Evolutionary conservation across 768 basidiomycete species (phyloP).

Genomic region (Termitomyces sp.): DNA sequence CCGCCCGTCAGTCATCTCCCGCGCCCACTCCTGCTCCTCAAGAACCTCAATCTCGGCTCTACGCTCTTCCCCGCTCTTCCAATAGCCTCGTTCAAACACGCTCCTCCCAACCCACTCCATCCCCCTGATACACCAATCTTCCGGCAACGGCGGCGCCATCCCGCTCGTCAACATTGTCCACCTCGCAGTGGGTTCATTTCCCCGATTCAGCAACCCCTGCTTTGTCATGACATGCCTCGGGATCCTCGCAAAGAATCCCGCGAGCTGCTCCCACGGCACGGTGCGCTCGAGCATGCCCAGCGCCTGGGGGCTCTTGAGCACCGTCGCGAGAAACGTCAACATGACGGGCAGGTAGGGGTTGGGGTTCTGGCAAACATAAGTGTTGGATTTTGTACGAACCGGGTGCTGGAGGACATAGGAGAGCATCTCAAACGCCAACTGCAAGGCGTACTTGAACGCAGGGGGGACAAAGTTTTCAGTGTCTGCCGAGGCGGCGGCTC

Average conservation of each 20-base stretch:
- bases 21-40: constrained; percentile 44
- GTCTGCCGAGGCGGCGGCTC: too few species aligned
- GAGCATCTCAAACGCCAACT: constrained; percentile 77
- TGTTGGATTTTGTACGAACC: constrained; percentile 47
- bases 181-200: constrained; percentile 32
- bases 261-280: constrained; percentile 81
- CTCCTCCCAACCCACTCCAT: constrained; percentile 94
- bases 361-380: constrained; percentile 45
- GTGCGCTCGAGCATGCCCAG: constrained; percentile 63
- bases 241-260: constrained; percentile 52
- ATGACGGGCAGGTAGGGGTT: constrained; percentile 87
- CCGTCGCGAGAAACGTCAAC: constrained; percentile 82
- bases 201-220: constrained; percentile 23
- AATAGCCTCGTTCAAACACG: constrained; percentile 88
- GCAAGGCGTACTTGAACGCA: constrained; percentile 67
- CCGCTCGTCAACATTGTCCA: constrained; percentile 67
- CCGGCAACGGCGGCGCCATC: constrained; percentile 69
- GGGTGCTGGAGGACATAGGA: constrained; percentile 63
- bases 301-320: constrained; percentile 59
- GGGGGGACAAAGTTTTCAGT: constrained; percentile 30
- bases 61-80: constrained; percentile 74
- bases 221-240: constrained; percentile 46
- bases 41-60: constrained; percentile 76
- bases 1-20: constrained; percentile 63
- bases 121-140: constrained; percentile 94